phyloP scores from a whole-genome alignment of 345 rosid species.

The Bretschneidera sinensis region DNA sequence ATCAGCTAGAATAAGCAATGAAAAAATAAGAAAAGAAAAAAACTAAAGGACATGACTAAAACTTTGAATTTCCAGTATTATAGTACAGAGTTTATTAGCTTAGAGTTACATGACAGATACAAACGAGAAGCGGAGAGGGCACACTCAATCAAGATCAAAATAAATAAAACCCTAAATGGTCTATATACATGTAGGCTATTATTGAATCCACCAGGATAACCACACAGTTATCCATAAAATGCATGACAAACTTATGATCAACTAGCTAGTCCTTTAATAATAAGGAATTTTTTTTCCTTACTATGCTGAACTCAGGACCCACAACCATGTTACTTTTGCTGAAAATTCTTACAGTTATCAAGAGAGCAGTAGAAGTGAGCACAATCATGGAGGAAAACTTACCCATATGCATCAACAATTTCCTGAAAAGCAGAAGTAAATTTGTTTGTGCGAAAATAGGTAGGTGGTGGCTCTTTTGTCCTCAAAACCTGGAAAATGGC shows the following conservation, averaged over 20 bases:
- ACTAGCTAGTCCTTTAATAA: background rate
- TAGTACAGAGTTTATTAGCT: too few relatives aligned
- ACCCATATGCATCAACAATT: conserved; percentile 98
- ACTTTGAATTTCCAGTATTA: background rate
- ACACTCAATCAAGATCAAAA: too few relatives aligned
- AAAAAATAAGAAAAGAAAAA: too few relatives aligned
- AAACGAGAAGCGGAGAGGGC: too few relatives aligned
- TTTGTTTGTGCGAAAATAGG: conserved; percentile 86
- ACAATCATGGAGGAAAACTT: conserved; percentile 28
- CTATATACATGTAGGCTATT: background rate
- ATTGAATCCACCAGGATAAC: background rate
- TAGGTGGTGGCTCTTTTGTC: conserved; percentile 87
- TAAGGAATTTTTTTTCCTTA: conserved; percentile 10
- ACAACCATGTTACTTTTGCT: background rate
- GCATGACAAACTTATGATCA: background rate
- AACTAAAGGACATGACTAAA: background rate
- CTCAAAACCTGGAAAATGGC: conserved; percentile 79
- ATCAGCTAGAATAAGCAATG: background rate
- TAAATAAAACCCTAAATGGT: background rate
- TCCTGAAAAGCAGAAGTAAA: conserved; percentile 90
- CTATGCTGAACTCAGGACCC: background rate
- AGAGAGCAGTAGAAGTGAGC: conserved; percentile 3
- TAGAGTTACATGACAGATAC: too few relatives aligned
- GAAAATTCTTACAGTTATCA: background rate
- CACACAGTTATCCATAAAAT: background rate